These are phyloP conservation scores for Parasitella parasitica DNA, from an alignment of 371 early-diverging fungal genomes.

Conservation along the genomic window DNA sequence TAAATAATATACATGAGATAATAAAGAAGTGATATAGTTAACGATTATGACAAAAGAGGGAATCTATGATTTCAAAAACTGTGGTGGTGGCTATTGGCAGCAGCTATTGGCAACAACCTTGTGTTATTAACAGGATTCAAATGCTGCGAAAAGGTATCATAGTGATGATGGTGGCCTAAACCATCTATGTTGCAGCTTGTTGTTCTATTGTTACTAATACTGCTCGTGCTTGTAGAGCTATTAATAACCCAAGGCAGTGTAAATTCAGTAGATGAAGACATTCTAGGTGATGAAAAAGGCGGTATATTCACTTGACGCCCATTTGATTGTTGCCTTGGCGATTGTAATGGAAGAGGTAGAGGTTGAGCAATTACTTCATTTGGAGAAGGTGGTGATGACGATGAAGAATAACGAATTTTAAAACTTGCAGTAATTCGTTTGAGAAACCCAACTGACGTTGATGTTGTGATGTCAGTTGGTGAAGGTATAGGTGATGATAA, in stretches of 20 bases:
- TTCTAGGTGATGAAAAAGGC: background rate
- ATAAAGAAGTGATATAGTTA: background rate
- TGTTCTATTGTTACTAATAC: slow-evolving; percentile 19
- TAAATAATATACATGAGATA: background rate
- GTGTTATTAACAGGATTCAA: background rate
- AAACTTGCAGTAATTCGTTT: slow-evolving; percentile 9
- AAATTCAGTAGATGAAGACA: background rate
- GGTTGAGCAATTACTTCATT: background rate
- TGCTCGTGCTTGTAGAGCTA: slow-evolving; percentile 8
- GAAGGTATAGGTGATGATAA: background rate
- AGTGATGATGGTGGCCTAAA: background rate
- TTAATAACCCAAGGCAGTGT: background rate
- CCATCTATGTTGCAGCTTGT: background rate
- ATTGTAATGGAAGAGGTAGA: background rate
- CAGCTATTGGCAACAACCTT: background rate
- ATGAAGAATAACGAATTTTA: background rate
- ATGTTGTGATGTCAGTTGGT: background rate
- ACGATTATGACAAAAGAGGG: too few relatives aligned
- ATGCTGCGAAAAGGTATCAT: background rate
- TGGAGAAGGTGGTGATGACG: background rate
- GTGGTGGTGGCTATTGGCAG: background rate
- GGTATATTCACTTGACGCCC: slow-evolving; percentile 25
- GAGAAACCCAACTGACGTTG: slow-evolving; percentile 1
- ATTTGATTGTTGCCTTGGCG: slow-evolving; percentile 15
- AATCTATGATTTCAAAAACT: background rate